A percentile compares a stretch with the other conserved stretches of the same genome.
These are phyloP conservation scores for Limonium bicolor DNA, from an alignment of 148 eudicot genomes.

Conservation along the genomic window DNA sequence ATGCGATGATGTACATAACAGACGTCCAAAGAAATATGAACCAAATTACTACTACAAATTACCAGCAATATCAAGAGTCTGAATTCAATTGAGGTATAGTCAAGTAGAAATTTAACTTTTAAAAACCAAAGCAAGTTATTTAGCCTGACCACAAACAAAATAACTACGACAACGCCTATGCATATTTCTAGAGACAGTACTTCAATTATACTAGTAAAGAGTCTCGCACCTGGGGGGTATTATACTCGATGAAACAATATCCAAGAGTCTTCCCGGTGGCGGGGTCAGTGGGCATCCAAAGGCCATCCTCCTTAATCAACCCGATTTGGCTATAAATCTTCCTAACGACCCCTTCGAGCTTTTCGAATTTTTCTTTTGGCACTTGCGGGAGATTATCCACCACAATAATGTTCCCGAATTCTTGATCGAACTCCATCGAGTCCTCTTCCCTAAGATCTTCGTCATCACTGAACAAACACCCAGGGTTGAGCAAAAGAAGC, in stretches of 20 bases:
- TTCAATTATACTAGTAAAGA: no score
- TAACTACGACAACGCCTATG: no score
- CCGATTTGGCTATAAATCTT: constrained; percentile 72
- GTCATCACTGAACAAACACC: constrained; percentile 29
- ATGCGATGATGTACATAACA: no score
- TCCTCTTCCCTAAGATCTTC: constrained; percentile 51
- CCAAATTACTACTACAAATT: no score
- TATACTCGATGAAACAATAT: constrained; percentile 67
- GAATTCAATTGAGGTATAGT: no score
- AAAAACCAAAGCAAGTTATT: no score
- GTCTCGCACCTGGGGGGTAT: constrained; percentile 85
- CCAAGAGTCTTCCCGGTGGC: constrained; percentile 49
- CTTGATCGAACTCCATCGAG: constrained; percentile 42
- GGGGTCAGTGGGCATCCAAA: constrained; percentile 76
- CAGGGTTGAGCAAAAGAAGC: no score
- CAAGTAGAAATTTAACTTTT: no score
- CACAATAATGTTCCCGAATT: constrained; percentile 46
- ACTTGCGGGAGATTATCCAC: constrained; percentile 85
- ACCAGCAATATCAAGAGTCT: no score
- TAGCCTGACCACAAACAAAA: no score
- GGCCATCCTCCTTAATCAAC: constrained; percentile 60
- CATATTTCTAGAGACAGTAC: no score
- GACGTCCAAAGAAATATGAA: no score
- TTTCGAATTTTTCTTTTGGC: constrained; percentile 63
- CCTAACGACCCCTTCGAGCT: constrained; percentile 57